Evolutionary conservation across 371 early-diverging fungal species (phyloP), one percentile per base, ranked within the genome.

Genomic region (Massospora cicadina): DNA sequence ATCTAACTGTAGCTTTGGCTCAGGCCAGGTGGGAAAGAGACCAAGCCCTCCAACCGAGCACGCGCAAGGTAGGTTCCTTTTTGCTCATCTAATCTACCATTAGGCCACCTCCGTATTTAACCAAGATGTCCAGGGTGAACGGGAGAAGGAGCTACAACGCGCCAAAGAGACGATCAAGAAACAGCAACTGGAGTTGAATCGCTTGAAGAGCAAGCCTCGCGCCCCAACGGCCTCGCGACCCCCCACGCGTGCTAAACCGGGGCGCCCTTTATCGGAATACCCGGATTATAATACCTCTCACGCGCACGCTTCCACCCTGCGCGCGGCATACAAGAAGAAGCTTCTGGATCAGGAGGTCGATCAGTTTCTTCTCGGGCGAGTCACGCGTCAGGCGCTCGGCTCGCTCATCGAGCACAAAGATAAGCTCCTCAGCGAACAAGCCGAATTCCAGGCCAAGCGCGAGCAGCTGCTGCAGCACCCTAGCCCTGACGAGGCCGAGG

Each of bases 271-370:
- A 2, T 64, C 64, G 17, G 28, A 55, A 21, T 64, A 54, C 32
- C 64, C 64, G 12, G 54, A 64, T 54, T 64, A 31, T 28, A 64
- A 64, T 23, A 54, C 21, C 2, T 54, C 55, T n/a, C 53, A 64
- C 32, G 24, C 55, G 1, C 28, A 43, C 25, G 33, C 57, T 30
- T 54, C 55, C 2, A 30, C 28, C 25, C 30, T 64, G n/a, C 28
- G 64, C 27, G 55, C 64, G 23, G 17, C n/a, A 1, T 64, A 54
- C 31, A 64, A 64, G 31, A 64, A 56, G 32, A 23, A 54, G 2
- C 26, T 54, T 5, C 13, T 64, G 24, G 64, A 64, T 55, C 55
- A 64, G 13, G 64, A 64, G 23, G 57, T 64, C n/a, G 21, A 55
- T 10, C 54, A 64, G 7, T 64, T 64, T 27, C 25, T 64, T 2